These are phyloP conservation scores for Phytophthora brassicae DNA, from an alignment of 352 stramenopile species.

Conservation along the genomic window DNA sequence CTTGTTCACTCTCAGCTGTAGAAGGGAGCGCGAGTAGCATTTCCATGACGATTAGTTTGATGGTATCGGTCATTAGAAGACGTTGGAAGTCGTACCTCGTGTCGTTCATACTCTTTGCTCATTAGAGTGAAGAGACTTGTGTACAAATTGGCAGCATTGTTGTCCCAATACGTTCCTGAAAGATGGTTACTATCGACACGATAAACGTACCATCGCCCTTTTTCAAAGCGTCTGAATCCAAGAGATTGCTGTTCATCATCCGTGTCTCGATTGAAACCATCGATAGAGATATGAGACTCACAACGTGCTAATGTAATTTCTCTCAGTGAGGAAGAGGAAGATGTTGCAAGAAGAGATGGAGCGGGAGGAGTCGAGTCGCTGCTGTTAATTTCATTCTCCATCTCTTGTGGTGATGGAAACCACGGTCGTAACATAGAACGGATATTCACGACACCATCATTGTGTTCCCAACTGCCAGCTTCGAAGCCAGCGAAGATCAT, in stretches of 20 bases:
- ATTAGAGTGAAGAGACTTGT: slow-evolving; percentile 73
- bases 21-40: slow-evolving; percentile 2
- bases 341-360: slow-evolving; percentile 38
- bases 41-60: slow-evolving; percentile 18
- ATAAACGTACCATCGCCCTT: slow-evolving; percentile 80
- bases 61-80: slow-evolving; percentile 10
- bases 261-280: slow-evolving; percentile 51
- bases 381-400: slow-evolving; percentile 34
- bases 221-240: slow-evolving; percentile 36
- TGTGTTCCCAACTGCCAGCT: slow-evolving; percentile 60
- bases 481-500: slow-evolving; percentile 73
- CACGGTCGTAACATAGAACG: slow-evolving; percentile 69
- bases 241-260: slow-evolving; percentile 34
- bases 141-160: slow-evolving; percentile 62
- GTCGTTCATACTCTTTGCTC: slow-evolving; percentile 56
- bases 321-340: slow-evolving; percentile 41
- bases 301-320: slow-evolving; percentile 37
- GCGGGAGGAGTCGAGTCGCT: slow-evolving; percentile 27
- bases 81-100: slow-evolving; percentile 1
- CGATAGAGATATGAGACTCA: slow-evolving; percentile 76
- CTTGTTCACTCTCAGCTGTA: too few relatives aligned
- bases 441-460: slow-evolving; percentile 77
- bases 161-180: slow-evolving; percentile 69
- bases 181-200: slow-evolving; percentile 78
- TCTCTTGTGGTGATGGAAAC: slow-evolving; percentile 57